These are phyloP conservation scores for Exophiala bonariae DNA, from an alignment of 2,329 filamentous ascomycete genomes.

Conservation along the genomic window DNA sequence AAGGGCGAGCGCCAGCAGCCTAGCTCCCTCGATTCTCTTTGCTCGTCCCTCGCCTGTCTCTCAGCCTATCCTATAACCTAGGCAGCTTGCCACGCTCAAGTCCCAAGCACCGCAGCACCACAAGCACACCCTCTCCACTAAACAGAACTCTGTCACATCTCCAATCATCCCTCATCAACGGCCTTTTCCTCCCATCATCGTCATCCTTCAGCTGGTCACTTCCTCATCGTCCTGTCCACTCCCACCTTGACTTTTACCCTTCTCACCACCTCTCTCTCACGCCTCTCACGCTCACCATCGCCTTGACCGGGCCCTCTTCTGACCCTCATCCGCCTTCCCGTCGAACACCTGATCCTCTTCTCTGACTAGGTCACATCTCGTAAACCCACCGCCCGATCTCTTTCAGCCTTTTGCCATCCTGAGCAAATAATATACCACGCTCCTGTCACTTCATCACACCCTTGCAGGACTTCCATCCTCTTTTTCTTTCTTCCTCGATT, in stretches of 20 bases:
- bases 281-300: slow-evolving; percentile 23
- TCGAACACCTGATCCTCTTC: slow-evolving; percentile 23
- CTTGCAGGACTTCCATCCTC: slow-evolving; percentile 21
- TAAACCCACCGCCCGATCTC: slow-evolving; percentile 3
- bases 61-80: slow-evolving; percentile 20
- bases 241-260: slow-evolving; percentile 27
- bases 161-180: slow-evolving; percentile 30
- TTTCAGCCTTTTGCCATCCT: slow-evolving; percentile 7
- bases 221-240: slow-evolving; percentile 31
- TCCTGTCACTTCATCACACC: slow-evolving; percentile 19
- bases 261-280: slow-evolving; percentile 25
- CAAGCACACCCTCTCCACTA: slow-evolving; percentile 19
- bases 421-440: slow-evolving; percentile 21
- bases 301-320: slow-evolving; percentile 7
- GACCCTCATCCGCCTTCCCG: slow-evolving; percentile 15
- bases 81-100: slow-evolving; percentile 22
- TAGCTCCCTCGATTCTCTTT: slow-evolving; percentile 14
- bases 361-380: slow-evolving; percentile 12
- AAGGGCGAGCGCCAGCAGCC: not conserved
- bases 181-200: slow-evolving; percentile 25
- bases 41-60: slow-evolving; percentile 15
- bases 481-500: slow-evolving; percentile 9
- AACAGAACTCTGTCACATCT: slow-evolving; percentile 18
- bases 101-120: slow-evolving; percentile 11
- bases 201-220: slow-evolving; percentile 30